Base-by-base conservation (phyloP, 257 asterid genomes). In the Hygrophila difformis region DNA sequence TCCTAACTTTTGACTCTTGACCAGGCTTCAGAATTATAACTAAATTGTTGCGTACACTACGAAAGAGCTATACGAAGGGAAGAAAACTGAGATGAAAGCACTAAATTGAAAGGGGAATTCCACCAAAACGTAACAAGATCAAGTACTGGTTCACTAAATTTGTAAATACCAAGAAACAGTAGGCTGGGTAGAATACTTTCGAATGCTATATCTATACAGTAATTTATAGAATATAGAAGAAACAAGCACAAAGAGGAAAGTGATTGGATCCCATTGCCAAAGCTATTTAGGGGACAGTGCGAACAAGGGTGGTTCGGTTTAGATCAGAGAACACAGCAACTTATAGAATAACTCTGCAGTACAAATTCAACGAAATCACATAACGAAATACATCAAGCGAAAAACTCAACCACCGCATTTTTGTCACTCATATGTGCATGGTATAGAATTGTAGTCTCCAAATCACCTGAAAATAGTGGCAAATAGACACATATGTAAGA, bases 261-360 rank as follows among this genome's bases (percentile, higher is more conserved):
- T 59, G 76, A 72, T 59, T 59, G 71, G 82, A 55, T 43, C 74
- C 79, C 81, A 77, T 65, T 67, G 72, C n/a, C n/a, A 42, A 16
- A 49, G 39, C 31, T 19, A 53, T 33, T 29, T 12, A 53, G 36
- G 16, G 1, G 22, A n/a, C 3, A 36, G 43, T 6, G 3, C 6
- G 18, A 40, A 13, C 44, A 39, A 42, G 74, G 0, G 36, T 14
- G 40, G 12, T 5, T n/a, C n/a, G n/a, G 13, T 1, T 11, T 44
- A 44, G 26, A 38, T 18, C 49, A 29, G 15, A n/a, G 56, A 57
- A 0, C 8, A 11, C 12, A 34, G 28, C 28, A 23, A 53, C 61
- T 74, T 74, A 78, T 51, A 78, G 78, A 59, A 75, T 75, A 61
- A 75, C 84, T 64, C 78, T 67, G 66, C 81, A 79, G 58, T 59